A percentile compares a stretch with the other conserved stretches of the same genome.
These are phyloP conservation scores for Lepidium sativum DNA, from an alignment of 345 rosid genomes.

Conservation along the genomic window DNA sequence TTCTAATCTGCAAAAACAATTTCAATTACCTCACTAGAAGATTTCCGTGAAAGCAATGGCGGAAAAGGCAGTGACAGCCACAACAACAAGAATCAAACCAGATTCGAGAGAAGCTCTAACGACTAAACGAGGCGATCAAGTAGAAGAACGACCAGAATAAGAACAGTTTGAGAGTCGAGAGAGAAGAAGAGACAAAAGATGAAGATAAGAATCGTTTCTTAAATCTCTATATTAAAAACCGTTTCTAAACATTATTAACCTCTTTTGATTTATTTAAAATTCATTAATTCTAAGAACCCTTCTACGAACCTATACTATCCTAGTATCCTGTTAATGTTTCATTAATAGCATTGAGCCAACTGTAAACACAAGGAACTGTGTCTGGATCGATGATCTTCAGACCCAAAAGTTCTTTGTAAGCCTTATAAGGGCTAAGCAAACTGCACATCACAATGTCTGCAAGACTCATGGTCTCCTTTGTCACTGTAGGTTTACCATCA, in stretches of 20 bases:
- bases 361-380: conserved; percentile 23
- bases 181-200: too few relatives aligned
- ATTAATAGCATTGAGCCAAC: conserved; percentile 31
- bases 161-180: too few relatives aligned
- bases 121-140: conserved; percentile 32
- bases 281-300: too few relatives aligned
- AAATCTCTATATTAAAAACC: too few relatives aligned
- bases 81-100: conserved; percentile 37
- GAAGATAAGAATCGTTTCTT: too few relatives aligned
- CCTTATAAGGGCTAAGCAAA: conserved; percentile 27
- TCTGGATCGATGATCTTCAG: conserved; percentile 27
- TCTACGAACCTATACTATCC: too few relatives aligned
- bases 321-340: too few relatives aligned
- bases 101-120: conserved; percentile 47
- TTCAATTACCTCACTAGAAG: too few relatives aligned
- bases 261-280: too few relatives aligned
- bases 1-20: too few relatives aligned
- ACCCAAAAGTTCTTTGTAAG: conserved; percentile 30
- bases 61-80: conserved; percentile 53
- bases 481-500: conserved; percentile 13
- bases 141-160: conserved; percentile 4
- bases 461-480: conserved; percentile 21
- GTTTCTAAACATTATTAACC: too few relatives aligned
- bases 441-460: conserved; percentile 28
- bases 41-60: conserved; percentile 51